Evolutionary conservation across 352 stramenopile species (phyloP).

Genomic region (Globisporangium polare): DNA sequence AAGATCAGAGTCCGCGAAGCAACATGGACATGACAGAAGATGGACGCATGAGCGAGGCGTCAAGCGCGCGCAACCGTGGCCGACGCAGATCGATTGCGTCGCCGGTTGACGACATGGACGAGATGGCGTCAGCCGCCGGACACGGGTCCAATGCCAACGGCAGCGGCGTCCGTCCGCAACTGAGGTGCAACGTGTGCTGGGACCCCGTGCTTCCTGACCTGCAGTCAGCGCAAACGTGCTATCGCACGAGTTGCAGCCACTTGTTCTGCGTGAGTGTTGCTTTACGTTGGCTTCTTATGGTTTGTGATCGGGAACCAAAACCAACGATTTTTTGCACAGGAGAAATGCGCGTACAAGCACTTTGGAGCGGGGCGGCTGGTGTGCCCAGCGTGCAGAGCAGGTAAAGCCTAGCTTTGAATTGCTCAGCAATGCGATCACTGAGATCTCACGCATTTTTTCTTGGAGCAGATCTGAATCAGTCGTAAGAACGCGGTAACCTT

Average conservation of each 20-base stretch:
- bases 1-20: background rate
- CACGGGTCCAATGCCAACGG: slow-evolving; percentile 14
- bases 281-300: background rate
- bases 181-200: slow-evolving; percentile 79
- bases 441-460: background rate
- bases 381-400: slow-evolving; percentile 53
- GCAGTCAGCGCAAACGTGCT: slow-evolving; percentile 73
- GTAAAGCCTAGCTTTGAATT: slow-evolving; percentile 16
- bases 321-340: slow-evolving; percentile 24
- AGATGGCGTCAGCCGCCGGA: slow-evolving; percentile 17
- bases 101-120: slow-evolving; percentile 47
- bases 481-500: slow-evolving; percentile 24
- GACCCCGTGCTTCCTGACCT: slow-evolving; percentile 54
- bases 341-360: slow-evolving; percentile 86
- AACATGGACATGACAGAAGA: slow-evolving; percentile 45
- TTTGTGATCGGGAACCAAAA: background rate
- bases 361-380: slow-evolving; percentile 61
- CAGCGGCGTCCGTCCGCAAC: slow-evolving; percentile 39
- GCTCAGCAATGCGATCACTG: background rate
- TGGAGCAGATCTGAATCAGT: slow-evolving; percentile 44
- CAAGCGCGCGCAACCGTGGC: slow-evolving; percentile 46
- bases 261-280: slow-evolving; percentile 56
- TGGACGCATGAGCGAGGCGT: slow-evolving; percentile 70
- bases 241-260: slow-evolving; percentile 71
- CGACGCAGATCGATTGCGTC: slow-evolving; percentile 24